phyloP scores from a whole-genome alignment of 1,284 basidiomycete species.

The Cutaneotrichosporon daszewskae region DNA sequence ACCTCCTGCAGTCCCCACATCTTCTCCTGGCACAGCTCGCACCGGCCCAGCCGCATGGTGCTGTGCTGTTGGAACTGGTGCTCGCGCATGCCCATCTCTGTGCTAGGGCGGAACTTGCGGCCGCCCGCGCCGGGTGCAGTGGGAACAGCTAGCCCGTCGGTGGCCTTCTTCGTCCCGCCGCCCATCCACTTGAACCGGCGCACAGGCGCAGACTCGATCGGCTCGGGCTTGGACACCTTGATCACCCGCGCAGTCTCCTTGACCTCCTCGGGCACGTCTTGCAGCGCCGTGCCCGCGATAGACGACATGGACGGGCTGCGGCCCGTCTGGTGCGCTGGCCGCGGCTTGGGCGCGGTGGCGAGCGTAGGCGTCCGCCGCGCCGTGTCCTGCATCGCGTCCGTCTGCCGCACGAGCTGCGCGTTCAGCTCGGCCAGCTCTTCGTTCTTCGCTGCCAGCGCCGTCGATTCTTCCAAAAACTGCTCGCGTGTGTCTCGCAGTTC shows the following conservation, averaged over 20 bases:
- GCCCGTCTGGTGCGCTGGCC: conserved; percentile 34
- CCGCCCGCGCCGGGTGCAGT: conserved; percentile 1
- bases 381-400: conserved; percentile 54
- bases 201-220: conserved; percentile 47
- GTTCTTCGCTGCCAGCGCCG: conserved; percentile 81
- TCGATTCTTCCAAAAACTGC: conserved; percentile 82
- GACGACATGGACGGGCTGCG: conserved; percentile 48
- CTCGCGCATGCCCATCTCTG: conserved; percentile 51
- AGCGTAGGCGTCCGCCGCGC: conserved; percentile 29
- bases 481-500: conserved; percentile 84
- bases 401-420: conserved; percentile 67
- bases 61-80: conserved; percentile 89
- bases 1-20: conserved; percentile 93
- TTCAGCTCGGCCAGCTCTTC: conserved; percentile 85
- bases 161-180: conserved; percentile 45
- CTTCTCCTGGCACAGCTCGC: conserved; percentile 94
- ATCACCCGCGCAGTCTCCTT: conserved; percentile 43
- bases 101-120: conserved; percentile 30
- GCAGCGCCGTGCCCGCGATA: conserved; percentile 37
- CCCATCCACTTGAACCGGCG: conserved; percentile 54
- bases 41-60: conserved; percentile 79
- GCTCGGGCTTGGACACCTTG: conserved; percentile 47
- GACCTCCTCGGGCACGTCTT: conserved; percentile 42
- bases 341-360: conserved; percentile 12
- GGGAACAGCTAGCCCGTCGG: not conserved